Conservation (phyloP, 1,139 yeast genomes). For the Wickerhamiella pararugosa region DNA sequence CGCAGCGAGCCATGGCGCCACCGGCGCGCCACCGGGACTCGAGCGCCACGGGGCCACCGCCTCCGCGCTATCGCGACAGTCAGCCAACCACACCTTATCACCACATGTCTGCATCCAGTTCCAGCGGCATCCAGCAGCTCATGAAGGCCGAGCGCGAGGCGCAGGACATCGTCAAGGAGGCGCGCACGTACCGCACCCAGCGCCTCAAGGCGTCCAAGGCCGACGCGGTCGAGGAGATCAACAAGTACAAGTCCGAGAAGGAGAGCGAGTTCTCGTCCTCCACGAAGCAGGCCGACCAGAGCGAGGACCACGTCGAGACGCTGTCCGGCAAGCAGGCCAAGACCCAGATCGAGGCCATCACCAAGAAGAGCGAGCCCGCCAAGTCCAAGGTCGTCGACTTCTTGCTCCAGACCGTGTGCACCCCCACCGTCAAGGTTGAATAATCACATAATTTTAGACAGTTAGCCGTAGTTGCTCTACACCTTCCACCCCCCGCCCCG, state of each 20-base stretch:
- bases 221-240: slow-evolving; percentile 84
- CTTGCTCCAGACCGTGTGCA: slow-evolving; percentile 45
- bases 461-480: background rate
- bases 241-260: slow-evolving; percentile 70
- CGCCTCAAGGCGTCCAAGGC: slow-evolving; percentile 88
- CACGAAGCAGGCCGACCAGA: slow-evolving; percentile 37
- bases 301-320: slow-evolving; percentile 50
- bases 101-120: slow-evolving; percentile 29
- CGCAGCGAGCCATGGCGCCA: background rate
- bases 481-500: too few relatives aligned
- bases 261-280: slow-evolving; percentile 53
- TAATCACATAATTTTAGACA: background rate
- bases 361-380: slow-evolving; percentile 36
- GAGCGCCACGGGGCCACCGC: background rate
- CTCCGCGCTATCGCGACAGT: background rate
- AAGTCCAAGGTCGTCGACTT: slow-evolving; percentile 54
- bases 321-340: slow-evolving; percentile 62
- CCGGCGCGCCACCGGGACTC: background rate
- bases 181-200: slow-evolving; percentile 64
- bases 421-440: background rate
- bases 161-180: slow-evolving; percentile 82
- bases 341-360: slow-evolving; percentile 23
- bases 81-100: background rate
- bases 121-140: slow-evolving; percentile 31
- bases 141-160: slow-evolving; percentile 85